Conservation (phyloP, 805 yeast species). For the Zygoascus biomembranicola region DNA sequence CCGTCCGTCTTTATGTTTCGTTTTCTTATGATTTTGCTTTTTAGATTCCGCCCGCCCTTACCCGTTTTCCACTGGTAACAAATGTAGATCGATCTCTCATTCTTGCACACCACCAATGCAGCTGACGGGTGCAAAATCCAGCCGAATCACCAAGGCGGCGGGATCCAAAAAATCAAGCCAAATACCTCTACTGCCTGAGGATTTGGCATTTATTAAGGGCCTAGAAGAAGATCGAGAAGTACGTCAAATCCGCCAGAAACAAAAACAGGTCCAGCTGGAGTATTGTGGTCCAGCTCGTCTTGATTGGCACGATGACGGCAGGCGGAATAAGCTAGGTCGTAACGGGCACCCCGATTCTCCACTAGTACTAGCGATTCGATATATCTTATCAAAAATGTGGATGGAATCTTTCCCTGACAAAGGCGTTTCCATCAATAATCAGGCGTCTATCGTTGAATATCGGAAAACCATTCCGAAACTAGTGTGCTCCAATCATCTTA, state of each 20-base stretch:
- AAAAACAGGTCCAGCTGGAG: conserved; percentile 13
- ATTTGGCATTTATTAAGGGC: conserved; percentile 11
- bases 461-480: conserved; percentile 26
- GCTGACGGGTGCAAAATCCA: background rate
- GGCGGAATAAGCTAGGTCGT: background rate
- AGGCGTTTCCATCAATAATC: conserved; percentile 14
- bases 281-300: conserved; percentile 13
- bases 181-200: conserved; percentile 14
- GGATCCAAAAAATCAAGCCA: background rate
- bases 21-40: too few species aligned
- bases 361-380: conserved; percentile 18
- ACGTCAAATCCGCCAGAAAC: conserved; percentile 7
- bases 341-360: conserved; percentile 8
- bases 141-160: background rate
- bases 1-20: too few species aligned
- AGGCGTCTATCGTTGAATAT: conserved; percentile 20
- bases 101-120: background rate
- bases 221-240: conserved; percentile 19
- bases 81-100: too few species aligned
- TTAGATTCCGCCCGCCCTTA: too few species aligned
- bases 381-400: conserved; percentile 25
- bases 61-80: too few species aligned
- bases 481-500: conserved; percentile 27
- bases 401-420: conserved; percentile 23
- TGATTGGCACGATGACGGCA: conserved; percentile 11